Evolutionary conservation across 2,329 filamentous ascomycete species (phyloP).

Genomic region (Gaeumannomyces sp.): DNA sequence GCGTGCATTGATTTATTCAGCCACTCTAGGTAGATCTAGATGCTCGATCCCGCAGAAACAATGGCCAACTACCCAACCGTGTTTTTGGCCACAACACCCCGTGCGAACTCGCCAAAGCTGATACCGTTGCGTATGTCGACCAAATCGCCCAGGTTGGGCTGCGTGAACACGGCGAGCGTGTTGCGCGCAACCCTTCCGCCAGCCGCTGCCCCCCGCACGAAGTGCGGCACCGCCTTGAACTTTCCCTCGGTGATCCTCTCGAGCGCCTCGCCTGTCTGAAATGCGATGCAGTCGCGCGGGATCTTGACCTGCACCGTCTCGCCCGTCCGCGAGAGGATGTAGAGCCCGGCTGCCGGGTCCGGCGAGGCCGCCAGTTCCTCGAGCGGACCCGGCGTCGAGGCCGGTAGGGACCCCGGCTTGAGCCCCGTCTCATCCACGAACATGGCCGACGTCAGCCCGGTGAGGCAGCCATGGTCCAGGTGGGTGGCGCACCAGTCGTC

Average conservation of each 20-base stretch:
- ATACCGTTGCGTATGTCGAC: constrained; percentile 62
- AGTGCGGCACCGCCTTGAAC: constrained; percentile 94
- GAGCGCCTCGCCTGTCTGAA: constrained; percentile 90
- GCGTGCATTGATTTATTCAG: not conserved
- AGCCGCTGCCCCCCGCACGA: constrained; percentile 57
- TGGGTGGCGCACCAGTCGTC: constrained; percentile 95
- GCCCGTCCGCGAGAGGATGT: constrained; percentile 81
- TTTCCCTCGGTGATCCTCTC: constrained; percentile 85
- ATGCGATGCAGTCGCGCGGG: constrained; percentile 83
- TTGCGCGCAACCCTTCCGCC: constrained; percentile 60
- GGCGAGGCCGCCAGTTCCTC: constrained; percentile 70
- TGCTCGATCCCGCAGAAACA: not conserved
- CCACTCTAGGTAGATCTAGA: too few species aligned
- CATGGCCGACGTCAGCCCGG: constrained; percentile 91
- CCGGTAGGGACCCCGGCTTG: not conserved
- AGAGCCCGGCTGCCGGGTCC: constrained; percentile 81
- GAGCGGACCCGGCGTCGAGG: constrained; percentile 39
- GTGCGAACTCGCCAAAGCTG: constrained; percentile 71
- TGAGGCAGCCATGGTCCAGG: constrained; percentile 88
- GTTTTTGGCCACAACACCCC: constrained; percentile 53
- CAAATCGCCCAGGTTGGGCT: constrained; percentile 81
- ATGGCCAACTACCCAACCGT: constrained; percentile 34
- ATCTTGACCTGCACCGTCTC: constrained; percentile 87
- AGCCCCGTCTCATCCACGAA: constrained; percentile 70
- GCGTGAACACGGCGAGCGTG: constrained; percentile 93